phyloP scores from a whole-genome alignment of 805 yeast genomes.

The Huiozyma naganishii region DNA sequence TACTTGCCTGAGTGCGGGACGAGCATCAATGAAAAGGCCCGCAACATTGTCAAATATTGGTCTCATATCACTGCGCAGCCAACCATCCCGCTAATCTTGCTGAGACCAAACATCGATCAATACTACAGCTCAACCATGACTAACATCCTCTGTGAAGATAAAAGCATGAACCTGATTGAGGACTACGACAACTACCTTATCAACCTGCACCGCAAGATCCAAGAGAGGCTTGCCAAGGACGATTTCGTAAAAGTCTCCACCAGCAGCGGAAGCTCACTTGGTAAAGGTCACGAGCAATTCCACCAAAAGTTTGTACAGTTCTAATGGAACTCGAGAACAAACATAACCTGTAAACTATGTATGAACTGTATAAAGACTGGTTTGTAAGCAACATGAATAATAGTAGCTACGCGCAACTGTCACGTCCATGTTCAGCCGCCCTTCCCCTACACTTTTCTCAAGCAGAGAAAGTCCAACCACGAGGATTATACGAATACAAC shows the following conservation, averaged over 20 bases:
- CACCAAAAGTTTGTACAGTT: slow-evolving; percentile 28
- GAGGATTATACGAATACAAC: too few relatives aligned
- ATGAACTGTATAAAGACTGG: too few relatives aligned
- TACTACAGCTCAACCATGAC: slow-evolving; percentile 30
- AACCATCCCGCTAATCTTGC: slow-evolving; percentile 18
- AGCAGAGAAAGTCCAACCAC: too few relatives aligned
- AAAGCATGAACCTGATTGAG: slow-evolving; percentile 39
- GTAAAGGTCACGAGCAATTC: slow-evolving; percentile 18
- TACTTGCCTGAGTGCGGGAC: slow-evolving; percentile 65
- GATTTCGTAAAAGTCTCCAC: slow-evolving; percentile 20
- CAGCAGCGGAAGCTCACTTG: slow-evolving; percentile 1
- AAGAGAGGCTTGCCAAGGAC: slow-evolving; percentile 40
- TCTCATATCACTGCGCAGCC: slow-evolving; percentile 13
- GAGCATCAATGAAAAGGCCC: slow-evolving; percentile 54
- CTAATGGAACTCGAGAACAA: slow-evolving; percentile 3
- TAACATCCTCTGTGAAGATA: slow-evolving; percentile 66
- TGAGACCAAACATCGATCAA: slow-evolving; percentile 26
- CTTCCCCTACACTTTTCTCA: too few relatives aligned
- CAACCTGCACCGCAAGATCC: slow-evolving; percentile 54
- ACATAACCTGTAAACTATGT: too few relatives aligned
- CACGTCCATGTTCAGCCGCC: too few relatives aligned
- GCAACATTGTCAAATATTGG: slow-evolving; percentile 49
- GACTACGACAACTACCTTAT: slow-evolving; percentile 59
- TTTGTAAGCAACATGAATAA: too few relatives aligned
- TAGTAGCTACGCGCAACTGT: too few relatives aligned